Base-by-base conservation (phyloP, 1,284 basidiomycete genomes). In the Boletus albobrunnescens region DNA sequence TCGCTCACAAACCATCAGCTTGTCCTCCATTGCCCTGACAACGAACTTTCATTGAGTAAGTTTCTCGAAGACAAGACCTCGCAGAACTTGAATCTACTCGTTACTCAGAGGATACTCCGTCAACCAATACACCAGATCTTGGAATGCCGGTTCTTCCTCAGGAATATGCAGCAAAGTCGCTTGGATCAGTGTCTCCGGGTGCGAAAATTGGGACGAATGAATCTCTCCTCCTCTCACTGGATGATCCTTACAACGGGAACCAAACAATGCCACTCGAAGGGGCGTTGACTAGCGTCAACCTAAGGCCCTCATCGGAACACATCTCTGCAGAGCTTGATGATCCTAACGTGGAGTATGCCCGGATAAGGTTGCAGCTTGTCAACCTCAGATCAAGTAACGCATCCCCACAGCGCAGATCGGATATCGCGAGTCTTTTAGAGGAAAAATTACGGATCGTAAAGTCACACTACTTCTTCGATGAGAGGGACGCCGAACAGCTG, bases 391-490 rank as follows among this genome's bases (percentile, higher is more conserved):
- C 20, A 26, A 37, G 44, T 16, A 44, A 39, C 26, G 6, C 31
- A 16, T 32, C 31, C 14, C 23, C 28, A 23, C 38, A 40, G 16
- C 57, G 45, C 44, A 51, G 49, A 16, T 35, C 13, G 16, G 46
- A 46, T 11, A 36, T 9, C 10, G 17, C 47, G 11, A 44, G 33
- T 35, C 24, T 41, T 28, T 64, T 93, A 40, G 77, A 78, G 19
- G 68, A 73, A 46, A 78, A 73, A 35, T 70, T 93, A 24, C 66
- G 72, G 24, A 69, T 70, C 27, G 61, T 86, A 16, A 79, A 81
- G 63, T 72, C 74, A 38, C 80, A 87, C 58, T 91, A 92, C 57
- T 76, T 93, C 54, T 94, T 93, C 58, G 78, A 82, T 50, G 71
- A 79, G 53, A 78, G 75, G 49, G 85, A 88, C 49, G 90, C 82